phyloP scores from a whole-genome alignment of 495 filamentous ascomycete species.

The Talaromyces borbonicus region DNA sequence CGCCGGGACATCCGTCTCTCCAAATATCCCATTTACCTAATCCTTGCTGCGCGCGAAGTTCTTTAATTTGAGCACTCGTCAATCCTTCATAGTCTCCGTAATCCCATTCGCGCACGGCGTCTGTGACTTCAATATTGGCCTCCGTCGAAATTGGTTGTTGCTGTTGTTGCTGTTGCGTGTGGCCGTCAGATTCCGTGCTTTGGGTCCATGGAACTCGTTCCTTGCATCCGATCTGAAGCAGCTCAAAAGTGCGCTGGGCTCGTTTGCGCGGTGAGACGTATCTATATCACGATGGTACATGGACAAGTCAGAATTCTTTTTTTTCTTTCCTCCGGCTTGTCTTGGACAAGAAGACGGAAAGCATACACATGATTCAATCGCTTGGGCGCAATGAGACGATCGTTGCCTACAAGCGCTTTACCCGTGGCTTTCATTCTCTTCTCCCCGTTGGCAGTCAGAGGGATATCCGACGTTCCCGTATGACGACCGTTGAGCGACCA shows the following conservation, averaged over 20 bases:
- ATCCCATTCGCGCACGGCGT: conserved; percentile 86
- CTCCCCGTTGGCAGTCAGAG: conserved; percentile 79
- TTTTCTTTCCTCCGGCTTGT: neutral
- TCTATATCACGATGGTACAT: conserved; percentile 14
- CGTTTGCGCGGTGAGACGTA: conserved; percentile 84
- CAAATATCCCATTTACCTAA: conserved; percentile 66
- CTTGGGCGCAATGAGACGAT: conserved; percentile 75
- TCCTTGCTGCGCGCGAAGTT: conserved; percentile 34
- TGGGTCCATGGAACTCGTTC: conserved; percentile 46
- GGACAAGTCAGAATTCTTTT: neutral
- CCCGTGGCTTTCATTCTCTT: conserved; percentile 74
- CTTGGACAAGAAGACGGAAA: neutral
- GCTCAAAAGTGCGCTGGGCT: conserved; percentile 77
- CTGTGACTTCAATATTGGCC: conserved; percentile 54
- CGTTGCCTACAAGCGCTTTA: conserved; percentile 69
- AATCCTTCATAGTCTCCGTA: conserved; percentile 94
- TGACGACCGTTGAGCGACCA: conserved; percentile 93
- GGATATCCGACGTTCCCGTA: conserved; percentile 78
- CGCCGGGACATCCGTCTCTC: conserved; percentile 66
- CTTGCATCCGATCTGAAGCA: conserved; percentile 54
- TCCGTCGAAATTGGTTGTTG: conserved; percentile 38
- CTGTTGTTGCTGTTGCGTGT: too few species aligned
- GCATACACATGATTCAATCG: conserved; percentile 66
- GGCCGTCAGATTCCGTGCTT: conserved; percentile 11
- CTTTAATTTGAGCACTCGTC: conserved; percentile 60